phyloP scores from a whole-genome alignment of 208 protist species.

The Crithidia sp. region DNA sequence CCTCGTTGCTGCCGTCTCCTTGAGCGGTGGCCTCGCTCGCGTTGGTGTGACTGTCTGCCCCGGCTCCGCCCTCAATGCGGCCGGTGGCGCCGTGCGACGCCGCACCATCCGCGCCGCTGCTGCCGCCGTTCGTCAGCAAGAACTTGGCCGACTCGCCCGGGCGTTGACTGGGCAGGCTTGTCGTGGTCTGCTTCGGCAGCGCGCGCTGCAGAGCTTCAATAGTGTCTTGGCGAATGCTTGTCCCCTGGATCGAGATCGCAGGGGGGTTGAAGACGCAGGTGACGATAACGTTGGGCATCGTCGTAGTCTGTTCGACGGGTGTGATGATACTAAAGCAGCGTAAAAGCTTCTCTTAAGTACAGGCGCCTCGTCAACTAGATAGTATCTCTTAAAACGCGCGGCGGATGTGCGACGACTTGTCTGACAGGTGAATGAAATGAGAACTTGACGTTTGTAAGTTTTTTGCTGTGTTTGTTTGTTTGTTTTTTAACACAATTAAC shows the following conservation, averaged over 20 bases:
- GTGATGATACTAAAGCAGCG: background rate
- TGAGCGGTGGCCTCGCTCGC: background rate
- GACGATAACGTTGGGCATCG: conserved; percentile 87
- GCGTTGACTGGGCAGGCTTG: conserved; percentile 47
- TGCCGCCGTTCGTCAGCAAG: conserved; percentile 34
- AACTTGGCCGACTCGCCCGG: conserved; percentile 54
- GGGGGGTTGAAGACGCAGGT: conserved; percentile 87
- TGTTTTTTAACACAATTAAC: too few relatives aligned
- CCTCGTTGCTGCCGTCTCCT: conserved; percentile 22
- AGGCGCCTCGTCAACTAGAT: too few relatives aligned
- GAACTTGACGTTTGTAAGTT: too few relatives aligned
- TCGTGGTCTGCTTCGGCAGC: conserved; percentile 73
- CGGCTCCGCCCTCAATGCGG: conserved; percentile 14
- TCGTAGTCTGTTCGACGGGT: background rate
- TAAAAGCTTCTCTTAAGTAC: too few relatives aligned
- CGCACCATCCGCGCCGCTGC: conserved; percentile 11
- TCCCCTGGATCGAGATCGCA: conserved; percentile 63
- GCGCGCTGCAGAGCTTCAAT: conserved; percentile 69
- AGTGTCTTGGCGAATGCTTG: conserved; percentile 78
- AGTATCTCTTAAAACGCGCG: too few relatives aligned
- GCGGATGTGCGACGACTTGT: too few relatives aligned
- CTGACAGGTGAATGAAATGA: too few relatives aligned
- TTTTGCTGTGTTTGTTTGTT: too few relatives aligned
- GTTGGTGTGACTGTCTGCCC: background rate
- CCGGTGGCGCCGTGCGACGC: background rate